A percentile compares a stretch with the other conserved stretches of the same genome.
Evolutionary conservation across 495 filamentous ascomycete species (phyloP).

Genomic region (Xylaria telfairii): DNA sequence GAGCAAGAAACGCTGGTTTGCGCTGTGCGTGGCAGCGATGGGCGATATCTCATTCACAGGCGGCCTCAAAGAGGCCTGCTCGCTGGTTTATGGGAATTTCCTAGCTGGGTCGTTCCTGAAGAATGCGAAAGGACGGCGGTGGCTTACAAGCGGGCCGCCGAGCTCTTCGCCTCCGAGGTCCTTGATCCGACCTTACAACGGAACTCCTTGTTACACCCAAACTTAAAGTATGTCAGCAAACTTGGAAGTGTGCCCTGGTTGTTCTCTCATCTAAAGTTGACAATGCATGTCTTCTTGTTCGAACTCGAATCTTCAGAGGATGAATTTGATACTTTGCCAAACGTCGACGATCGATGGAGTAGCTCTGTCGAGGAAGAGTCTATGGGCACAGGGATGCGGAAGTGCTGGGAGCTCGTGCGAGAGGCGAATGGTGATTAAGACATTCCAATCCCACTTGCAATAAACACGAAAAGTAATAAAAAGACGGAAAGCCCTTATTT

Average conservation of each 20-base stretch:
- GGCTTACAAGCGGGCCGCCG: constrained; percentile 33
- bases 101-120: constrained; percentile 42
- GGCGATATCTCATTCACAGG: constrained; percentile 47
- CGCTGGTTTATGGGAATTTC: constrained; percentile 55
- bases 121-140: constrained; percentile 31
- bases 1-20: constrained; percentile 54
- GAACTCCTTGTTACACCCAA: background rate
- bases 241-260: constrained; percentile 52
- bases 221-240: constrained; percentile 38
- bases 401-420: constrained; percentile 50
- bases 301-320: constrained; percentile 32
- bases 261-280: constrained; percentile 54
- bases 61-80: constrained; percentile 52
- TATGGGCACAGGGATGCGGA: constrained; percentile 57
- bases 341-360: constrained; percentile 39
- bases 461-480: background rate
- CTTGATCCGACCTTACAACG: background rate
- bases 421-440: constrained; percentile 28
- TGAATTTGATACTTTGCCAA: background rate
- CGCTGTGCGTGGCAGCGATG: constrained; percentile 43
- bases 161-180: constrained; percentile 33
- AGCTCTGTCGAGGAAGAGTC: constrained; percentile 43
- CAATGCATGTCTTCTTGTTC: constrained; percentile 55
- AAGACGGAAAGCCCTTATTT: background rate
- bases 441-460: background rate